phyloP scores from a whole-genome alignment of 805 yeast species.

The Phaffomyces opuntiae region DNA sequence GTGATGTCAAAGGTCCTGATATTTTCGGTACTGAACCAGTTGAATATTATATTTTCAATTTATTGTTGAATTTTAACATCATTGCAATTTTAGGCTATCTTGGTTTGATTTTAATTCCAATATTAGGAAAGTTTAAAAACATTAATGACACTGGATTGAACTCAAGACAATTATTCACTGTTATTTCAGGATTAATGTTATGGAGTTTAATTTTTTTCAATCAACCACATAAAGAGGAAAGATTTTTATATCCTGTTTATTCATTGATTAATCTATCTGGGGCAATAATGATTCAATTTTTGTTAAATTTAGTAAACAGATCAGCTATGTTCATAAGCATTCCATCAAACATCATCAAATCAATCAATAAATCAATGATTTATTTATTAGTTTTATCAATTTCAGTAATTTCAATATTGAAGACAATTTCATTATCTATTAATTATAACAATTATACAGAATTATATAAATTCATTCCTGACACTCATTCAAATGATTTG shows the following conservation, averaged over 20 bases:
- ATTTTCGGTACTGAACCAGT: slow-evolving; percentile 86
- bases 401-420: slow-evolving; percentile 31
- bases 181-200: slow-evolving; percentile 44
- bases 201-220: slow-evolving; percentile 63
- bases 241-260: slow-evolving; percentile 83
- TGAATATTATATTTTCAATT: slow-evolving; percentile 60
- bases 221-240: slow-evolving; percentile 92
- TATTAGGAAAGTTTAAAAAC: slow-evolving; percentile 10
- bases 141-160: slow-evolving; percentile 5
- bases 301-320: slow-evolving; percentile 7
- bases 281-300: slow-evolving; percentile 36
- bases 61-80: slow-evolving; percentile 68
- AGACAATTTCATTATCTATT: slow-evolving; percentile 52
- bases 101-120: slow-evolving; percentile 30
- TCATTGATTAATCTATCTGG: slow-evolving; percentile 61
- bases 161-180: slow-evolving; percentile 16
- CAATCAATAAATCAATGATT: not conserved
- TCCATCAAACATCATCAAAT: not conserved
- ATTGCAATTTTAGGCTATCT: slow-evolving; percentile 35
- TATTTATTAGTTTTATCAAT: slow-evolving; percentile 9
- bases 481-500: not conserved
- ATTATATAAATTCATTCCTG: slow-evolving; percentile 42
- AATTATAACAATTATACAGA: slow-evolving; percentile 40
- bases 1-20: slow-evolving; percentile 70
- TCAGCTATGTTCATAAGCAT: not conserved